Base-by-base conservation (phyloP, 192 early-diverging fungal species). In the Dissophora globulifera region DNA sequence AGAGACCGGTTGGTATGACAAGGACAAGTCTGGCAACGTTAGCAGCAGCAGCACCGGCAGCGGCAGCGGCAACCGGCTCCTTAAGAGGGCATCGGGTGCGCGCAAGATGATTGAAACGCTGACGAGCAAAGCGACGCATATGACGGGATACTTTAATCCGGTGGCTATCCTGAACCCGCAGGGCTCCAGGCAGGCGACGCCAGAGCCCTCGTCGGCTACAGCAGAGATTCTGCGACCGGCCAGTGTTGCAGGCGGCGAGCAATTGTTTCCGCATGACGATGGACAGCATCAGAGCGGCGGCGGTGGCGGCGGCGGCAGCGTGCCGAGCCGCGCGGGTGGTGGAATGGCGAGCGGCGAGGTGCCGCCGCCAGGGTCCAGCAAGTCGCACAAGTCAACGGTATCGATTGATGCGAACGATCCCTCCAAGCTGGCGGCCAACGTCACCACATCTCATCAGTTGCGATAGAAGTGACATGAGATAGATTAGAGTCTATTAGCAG, bases 91-190 rank as follows among this genome's bases (percentile, higher is more conserved):
- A 8, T 76, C 72, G 43, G 62, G 63, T 2, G 63, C 64, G 20
- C 72, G 72, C 38, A 76, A 76, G 51, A 19, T 67, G 58, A 50
- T 76, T 15, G 72, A 76, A 12, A 31, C 72, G 9, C 10, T 76
- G 50, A 51, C 63, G 4, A 67, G 51, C 19, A 76, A 76, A 30
- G 72, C 72, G 4, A 62, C 71, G 19, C 61, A 66, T 41, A 47
- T 75, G 57, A 75, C 72, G 17, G 72, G 72, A 41, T 76, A 76
- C 33, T 76, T 76, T 33, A 76, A 45, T 17, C 72, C 62, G 1
- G 25, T 15, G n/a, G n/a, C n/a, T 29, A 56, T 30, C n/a, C 65
- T 47, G 41, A 54, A 20, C 13, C 54, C 55, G 5, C 46, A 43
- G 4, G 16, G 48, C 1, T 63, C 41, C 19, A 17, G 50, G 23